Base-by-base conservation (phyloP, 1,139 yeast species). In the Dujonia santamariae region DNA sequence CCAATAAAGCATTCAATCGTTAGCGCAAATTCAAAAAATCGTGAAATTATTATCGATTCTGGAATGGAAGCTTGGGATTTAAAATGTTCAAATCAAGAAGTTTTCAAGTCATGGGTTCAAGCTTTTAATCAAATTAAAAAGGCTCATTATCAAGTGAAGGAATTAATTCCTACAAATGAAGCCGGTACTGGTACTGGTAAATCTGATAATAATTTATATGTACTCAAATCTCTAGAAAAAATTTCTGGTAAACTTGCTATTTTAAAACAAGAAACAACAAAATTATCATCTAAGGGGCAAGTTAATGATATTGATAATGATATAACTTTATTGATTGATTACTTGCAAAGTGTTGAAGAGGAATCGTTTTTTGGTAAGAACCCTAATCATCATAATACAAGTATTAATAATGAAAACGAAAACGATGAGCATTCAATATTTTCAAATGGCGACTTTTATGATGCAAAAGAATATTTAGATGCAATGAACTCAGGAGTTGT, bases 1-100 rank as follows among this genome's bases (percentile, higher is more conserved):
- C 95, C 95, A 15, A 78, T 92, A 31, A 78, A 75, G 35, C 73
- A 84, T 31, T 80, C 95, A 7, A 85, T 85, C 18, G 78, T 92
- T 3, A 78, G 94, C 39, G 97, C 95, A 2, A 81, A 83, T 47
- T 70, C 78, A 20, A 74, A 75, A 36, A 75, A 77, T 19, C 63
- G 78, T 34, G 85, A 85, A 47, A 79, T 92, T 32, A 81, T 84
- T 35, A 74, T 92, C 43, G 97, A 92, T 56, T 87, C 97, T 0
- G 98, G 98, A 2, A 82, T 92, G 80, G 98, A 92, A 54, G 80
- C 86, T 12, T 92, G 98, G 98, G 80, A 78, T 32, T 66, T 92
- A 43, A 85, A 84, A 48, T 86, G 97, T 0, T 61, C 72, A 29
- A 78, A 72, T 37, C 59, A 59, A 12, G 66, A 69, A 4, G 92